These are phyloP conservation scores for Apium graveolens DNA, from an alignment of 129 eudicot species.

Conservation along the genomic window DNA sequence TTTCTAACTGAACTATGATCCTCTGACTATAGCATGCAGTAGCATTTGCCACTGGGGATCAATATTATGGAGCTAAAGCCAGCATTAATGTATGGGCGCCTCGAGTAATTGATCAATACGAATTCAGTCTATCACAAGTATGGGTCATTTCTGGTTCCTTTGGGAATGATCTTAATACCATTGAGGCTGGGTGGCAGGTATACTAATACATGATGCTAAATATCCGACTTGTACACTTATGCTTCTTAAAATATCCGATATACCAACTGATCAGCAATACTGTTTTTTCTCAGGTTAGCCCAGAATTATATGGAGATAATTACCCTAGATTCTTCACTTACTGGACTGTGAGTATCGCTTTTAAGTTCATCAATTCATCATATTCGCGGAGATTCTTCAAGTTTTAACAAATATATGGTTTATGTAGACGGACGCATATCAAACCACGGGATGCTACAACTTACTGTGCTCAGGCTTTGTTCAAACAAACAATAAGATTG, in stretches of 20 bases:
- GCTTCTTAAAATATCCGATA: neutral
- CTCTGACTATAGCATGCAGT: constrained; percentile 75
- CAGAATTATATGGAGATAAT: constrained; percentile 83
- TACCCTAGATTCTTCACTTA: constrained; percentile 92
- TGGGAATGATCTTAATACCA: constrained; percentile 91
- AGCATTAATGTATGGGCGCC: constrained; percentile 95
- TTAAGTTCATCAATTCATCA: neutral
- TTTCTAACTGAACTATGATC: constrained; percentile 8
- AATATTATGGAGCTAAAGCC: constrained; percentile 87
- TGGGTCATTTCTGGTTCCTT: constrained; percentile 94
- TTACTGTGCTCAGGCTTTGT: constrained; percentile 88
- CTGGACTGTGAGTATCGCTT: constrained; percentile 66
- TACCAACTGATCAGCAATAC: neutral
- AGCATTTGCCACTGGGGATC: constrained; percentile 76
- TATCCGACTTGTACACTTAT: neutral
- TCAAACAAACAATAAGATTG: constrained; percentile 77
- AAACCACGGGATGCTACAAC: constrained; percentile 95
- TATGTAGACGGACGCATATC: constrained; percentile 77
- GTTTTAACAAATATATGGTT: neutral
- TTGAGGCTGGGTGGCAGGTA: constrained; percentile 99
- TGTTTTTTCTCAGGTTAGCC: constrained; percentile 57
- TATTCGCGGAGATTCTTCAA: neutral
- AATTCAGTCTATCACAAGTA: constrained; percentile 82
- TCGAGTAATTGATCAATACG: constrained; percentile 58
- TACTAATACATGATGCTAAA: neutral